Evolutionary conservation across 2,329 filamentous ascomycete species (phyloP).

Genomic region (Phialophora expanda): DNA sequence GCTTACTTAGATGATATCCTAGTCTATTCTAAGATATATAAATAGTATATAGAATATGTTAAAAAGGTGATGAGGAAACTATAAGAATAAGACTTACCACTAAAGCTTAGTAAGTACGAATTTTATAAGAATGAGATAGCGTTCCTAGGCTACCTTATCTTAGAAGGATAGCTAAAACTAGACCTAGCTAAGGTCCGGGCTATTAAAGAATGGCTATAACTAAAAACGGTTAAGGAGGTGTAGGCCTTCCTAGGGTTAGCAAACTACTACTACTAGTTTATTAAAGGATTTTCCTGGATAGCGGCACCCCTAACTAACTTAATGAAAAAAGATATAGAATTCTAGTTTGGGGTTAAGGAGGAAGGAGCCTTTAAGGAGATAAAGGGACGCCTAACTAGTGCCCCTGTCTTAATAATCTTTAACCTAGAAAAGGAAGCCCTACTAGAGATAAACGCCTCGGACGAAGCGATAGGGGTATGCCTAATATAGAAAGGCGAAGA

Average conservation of each 20-base stretch:
- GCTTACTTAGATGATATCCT: no score
- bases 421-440: no score
- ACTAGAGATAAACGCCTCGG: conserved; percentile 32
- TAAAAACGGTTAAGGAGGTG: not conserved
- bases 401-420: conserved; percentile 30
- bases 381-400: not conserved
- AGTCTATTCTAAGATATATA: no score
- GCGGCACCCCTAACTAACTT: not conserved
- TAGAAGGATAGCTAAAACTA: no score
- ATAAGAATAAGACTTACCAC: no score
- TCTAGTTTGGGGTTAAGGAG: not conserved
- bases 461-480: conserved; percentile 21
- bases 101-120: conserved; percentile 5
- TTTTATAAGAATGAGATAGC: not conserved
- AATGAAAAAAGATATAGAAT: conserved; percentile 6
- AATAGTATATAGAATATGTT: conserved; percentile 11
- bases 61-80: not conserved
- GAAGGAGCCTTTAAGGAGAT: conserved; percentile 20
- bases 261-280: conserved; percentile 8
- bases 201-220: conserved; percentile 1
- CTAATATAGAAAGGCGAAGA: conserved; percentile 20
- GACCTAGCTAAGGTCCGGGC: not conserved
- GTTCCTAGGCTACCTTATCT: not conserved
- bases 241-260: not conserved
- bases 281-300: conserved; percentile 5